Evolutionary conservation across 2,329 filamentous ascomycete species (phyloP), one percentile per base, ranked within the genome.

Genomic region (Cytospora paraplurivora): DNA sequence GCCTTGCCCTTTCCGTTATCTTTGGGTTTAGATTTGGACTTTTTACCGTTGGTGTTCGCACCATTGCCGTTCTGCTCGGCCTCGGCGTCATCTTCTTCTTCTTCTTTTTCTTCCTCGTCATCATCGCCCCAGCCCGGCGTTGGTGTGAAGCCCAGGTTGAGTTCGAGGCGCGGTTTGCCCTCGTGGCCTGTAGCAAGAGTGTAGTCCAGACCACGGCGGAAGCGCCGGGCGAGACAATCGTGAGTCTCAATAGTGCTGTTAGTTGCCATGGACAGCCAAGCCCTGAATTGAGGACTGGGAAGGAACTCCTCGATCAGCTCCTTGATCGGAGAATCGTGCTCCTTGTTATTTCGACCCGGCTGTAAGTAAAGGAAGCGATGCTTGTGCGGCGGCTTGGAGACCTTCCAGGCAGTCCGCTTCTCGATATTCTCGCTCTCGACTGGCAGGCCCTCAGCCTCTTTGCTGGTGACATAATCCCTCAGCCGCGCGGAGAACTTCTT

Each of bases 311-410:
- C 87, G 12, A 97, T 77, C 10, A 99, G 81, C 74, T 96, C 91
- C 61, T 88, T 86, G 64, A 96, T 82, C 0, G 91, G 84, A 15
- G 84, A 85, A 57, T 79, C 75, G 13, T 49, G 53, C 52, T 81
- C 76, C 57, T 77, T 69, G 63, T 75, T 67, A 55, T 76, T 67
- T 59, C 77, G 76, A 56, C 71, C 81, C 68, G 77, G 79, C 69
- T 92, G 87, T 65, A 91, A 84, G 76, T 95, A 99, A 2, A 97
- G 81, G 75, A 90, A 99, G 15, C 93, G 91, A 73, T 97, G 93
- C 79, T 99, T 99, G 78, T 99, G 93, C 0, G 95, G 95, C 47
- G 95, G 95, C 37, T 86, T 85, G 7, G 95, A 91, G 10, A 96
- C 89, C 66, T 83, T 85, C 91, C 91, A 95, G 0, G 78, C 77